Evolutionary conservation across 129 eudicot species (phyloP).

Genomic region (Centella asiatica): DNA sequence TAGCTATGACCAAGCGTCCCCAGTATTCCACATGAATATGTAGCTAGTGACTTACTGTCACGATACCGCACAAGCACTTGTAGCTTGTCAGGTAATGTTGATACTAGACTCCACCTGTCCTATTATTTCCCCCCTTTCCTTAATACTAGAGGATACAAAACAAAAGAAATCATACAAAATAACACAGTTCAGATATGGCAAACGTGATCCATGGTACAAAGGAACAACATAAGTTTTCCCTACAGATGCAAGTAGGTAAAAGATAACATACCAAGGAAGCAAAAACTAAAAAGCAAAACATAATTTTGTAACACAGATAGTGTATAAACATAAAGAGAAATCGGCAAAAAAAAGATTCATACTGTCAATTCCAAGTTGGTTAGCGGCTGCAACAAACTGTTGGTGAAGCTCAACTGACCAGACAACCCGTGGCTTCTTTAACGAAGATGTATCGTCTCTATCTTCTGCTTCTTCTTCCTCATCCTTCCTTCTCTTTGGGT

Average conservation of each 20-base stretch:
- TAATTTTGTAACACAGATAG: not conserved
- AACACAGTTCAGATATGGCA: not conserved
- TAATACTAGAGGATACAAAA: no score
- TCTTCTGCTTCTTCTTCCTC: slow-evolving; percentile 69
- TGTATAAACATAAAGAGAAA: not conserved
- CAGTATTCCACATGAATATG: no score
- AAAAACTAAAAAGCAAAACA: not conserved
- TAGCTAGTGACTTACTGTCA: no score
- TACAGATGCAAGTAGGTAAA: not conserved
- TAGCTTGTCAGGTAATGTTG: no score
- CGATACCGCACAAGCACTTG: no score
- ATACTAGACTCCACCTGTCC: no score
- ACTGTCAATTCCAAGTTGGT: slow-evolving; percentile 94
- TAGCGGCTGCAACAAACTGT: slow-evolving; percentile 81
- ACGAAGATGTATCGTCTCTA: slow-evolving; percentile 61
- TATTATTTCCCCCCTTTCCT: no score
- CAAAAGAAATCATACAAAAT: no score
- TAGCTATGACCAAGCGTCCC: no score
- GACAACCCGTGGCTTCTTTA: slow-evolving; percentile 84
- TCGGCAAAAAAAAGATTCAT: slow-evolving; percentile 22
- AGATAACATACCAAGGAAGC: not conserved
- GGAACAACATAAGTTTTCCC: not conserved
- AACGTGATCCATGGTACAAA: not conserved
- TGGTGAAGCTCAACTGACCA: slow-evolving; percentile 98
- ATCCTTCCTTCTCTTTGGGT: slow-evolving; percentile 38